Conservation (phyloP, 257 asterid species). For the Nicotiana attenuata region DNA sequence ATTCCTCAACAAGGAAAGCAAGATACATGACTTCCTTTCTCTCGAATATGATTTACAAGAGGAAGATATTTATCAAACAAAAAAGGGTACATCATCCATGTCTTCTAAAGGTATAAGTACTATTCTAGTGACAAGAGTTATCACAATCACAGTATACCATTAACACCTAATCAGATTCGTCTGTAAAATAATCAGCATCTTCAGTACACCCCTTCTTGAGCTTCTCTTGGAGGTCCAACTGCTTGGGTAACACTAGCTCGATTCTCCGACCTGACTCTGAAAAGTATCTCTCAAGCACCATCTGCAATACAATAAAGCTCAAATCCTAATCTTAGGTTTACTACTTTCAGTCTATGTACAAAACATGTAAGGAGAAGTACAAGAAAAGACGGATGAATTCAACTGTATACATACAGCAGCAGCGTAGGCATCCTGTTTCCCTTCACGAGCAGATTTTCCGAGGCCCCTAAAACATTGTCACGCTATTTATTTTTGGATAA, state of each 20-base stretch:
- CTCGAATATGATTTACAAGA: neutral
- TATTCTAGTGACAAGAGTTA: neutral
- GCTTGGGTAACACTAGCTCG: slow-evolving; percentile 77
- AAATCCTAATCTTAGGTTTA: neutral
- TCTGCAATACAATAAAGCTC: slow-evolving; percentile 28
- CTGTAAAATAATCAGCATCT: slow-evolving; percentile 48
- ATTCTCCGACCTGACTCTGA: slow-evolving; percentile 48
- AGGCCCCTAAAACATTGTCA: slow-evolving; percentile 46
- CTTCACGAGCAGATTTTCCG: slow-evolving; percentile 48
- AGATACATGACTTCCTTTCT: neutral
- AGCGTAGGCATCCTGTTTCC: slow-evolving; percentile 73
- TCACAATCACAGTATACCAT: neutral
- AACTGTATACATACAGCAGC: slow-evolving; percentile 51
- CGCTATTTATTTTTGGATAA: neutral
- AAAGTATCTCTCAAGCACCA: slow-evolving; percentile 81
- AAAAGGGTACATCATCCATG: neutral
- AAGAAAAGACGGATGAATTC: neutral
- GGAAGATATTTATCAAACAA: neutral
- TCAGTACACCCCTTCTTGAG: slow-evolving; percentile 42
- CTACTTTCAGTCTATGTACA: neutral
- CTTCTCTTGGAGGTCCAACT: slow-evolving; percentile 55
- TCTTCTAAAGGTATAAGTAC: neutral
- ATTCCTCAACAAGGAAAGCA: neutral
- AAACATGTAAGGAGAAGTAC: neutral
- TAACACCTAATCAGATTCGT: slow-evolving; percentile 10